Conservation (phyloP, 805 yeast species). For the Scheffersomyces stipitis region DNA sequence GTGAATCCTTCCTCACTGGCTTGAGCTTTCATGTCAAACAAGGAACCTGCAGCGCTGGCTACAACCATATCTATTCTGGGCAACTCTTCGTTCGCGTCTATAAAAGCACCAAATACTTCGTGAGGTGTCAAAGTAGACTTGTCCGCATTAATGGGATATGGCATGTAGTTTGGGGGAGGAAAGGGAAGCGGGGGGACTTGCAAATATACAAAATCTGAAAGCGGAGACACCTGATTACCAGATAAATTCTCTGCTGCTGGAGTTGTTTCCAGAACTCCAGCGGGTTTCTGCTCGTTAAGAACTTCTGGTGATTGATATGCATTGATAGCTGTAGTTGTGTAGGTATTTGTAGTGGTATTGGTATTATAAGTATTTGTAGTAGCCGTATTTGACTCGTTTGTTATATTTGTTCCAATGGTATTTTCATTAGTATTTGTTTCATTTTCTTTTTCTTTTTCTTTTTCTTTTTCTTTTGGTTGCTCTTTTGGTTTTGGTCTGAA, state of each 20-base stretch:
- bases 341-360: no score
- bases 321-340: no score
- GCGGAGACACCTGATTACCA: not conserved
- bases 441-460: constrained; percentile 10
- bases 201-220: constrained; percentile 4
- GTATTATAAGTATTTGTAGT: no score
- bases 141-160: constrained; percentile 41
- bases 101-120: constrained; percentile 35
- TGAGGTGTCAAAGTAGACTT: constrained; percentile 32
- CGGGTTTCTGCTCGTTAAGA: not conserved
- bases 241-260: constrained; percentile 1
- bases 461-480: constrained; percentile 8
- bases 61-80: constrained; percentile 46
- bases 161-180: constrained; percentile 47
- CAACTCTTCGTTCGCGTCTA: constrained; percentile 35
- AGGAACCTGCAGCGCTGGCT: constrained; percentile 47
- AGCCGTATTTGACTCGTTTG: no score
- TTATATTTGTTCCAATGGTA: not conserved
- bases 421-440: constrained; percentile 1
- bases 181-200: constrained; percentile 43
- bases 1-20: constrained; percentile 35
- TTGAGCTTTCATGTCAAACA: constrained; percentile 34
- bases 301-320: not conserved
- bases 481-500: constrained; percentile 1
- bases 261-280: constrained; percentile 1